phyloP scores from a whole-genome alignment of 495 filamentous ascomycete genomes.

The Tetracladium marchalianum region DNA sequence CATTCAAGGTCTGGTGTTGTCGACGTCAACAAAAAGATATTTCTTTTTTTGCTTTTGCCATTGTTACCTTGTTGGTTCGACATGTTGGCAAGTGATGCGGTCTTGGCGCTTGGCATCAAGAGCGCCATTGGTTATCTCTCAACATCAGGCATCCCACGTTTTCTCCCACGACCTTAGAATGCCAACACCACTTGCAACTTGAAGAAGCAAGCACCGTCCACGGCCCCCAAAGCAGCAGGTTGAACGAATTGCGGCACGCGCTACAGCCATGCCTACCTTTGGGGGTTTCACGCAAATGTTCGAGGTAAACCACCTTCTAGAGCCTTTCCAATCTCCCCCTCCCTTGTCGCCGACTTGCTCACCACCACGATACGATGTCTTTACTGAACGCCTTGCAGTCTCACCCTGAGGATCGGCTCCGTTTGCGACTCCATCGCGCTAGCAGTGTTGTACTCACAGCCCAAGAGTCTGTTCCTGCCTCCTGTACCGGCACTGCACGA shows the following conservation, averaged over 20 bases:
- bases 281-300: conserved; percentile 10
- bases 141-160: no score
- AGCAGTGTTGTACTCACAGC: conserved; percentile 72
- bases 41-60: no score
- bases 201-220: conserved; percentile 2
- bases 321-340: not conserved
- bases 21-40: no score
- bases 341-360: not conserved
- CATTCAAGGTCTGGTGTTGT: no score
- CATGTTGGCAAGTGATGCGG: no score
- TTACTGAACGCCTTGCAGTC: conserved; percentile 25
- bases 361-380: not conserved
- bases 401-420: conserved; percentile 41
- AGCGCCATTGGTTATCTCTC: no score
- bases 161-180: no score
- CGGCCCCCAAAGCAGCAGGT: no score
- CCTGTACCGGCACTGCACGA: not conserved
- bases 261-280: not conserved
- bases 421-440: conserved; percentile 73
- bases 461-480: conserved; percentile 45
- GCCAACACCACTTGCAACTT: not conserved
- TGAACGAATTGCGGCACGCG: no score
- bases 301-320: conserved; percentile 3
- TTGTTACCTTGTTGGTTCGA: no score
- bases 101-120: no score